Conservation (phyloP, 78 protist genomes). For the Guillardia theta region DNA sequence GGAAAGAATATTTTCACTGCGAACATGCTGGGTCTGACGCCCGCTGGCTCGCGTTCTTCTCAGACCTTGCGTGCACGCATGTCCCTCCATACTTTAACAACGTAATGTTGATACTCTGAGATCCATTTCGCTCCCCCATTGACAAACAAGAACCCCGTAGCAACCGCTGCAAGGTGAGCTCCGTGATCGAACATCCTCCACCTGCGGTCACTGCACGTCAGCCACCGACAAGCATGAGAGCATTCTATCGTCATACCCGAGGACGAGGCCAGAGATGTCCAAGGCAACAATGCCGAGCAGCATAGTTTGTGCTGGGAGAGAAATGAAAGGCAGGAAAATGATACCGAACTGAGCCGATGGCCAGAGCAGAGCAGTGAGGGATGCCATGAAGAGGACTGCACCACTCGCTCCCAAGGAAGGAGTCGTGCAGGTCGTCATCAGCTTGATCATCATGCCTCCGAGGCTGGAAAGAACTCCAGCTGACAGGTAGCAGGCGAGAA, state of each 20-base stretch:
- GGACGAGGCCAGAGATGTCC: background rate
- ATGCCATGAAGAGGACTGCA: background rate
- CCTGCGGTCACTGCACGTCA: background rate
- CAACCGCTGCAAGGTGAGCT: background rate
- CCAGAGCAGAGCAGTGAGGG: background rate
- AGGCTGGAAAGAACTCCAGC: background rate
- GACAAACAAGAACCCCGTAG: background rate
- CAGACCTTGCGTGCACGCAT: too few species aligned
- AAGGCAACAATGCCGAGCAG: background rate
- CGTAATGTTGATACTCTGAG: too few species aligned
- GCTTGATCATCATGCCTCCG: background rate
- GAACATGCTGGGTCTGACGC: too few species aligned
- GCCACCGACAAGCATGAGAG: background rate
- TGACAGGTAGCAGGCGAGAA: background rate
- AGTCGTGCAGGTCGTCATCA: background rate
- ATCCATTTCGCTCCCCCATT: too few species aligned
- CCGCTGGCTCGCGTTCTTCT: too few species aligned
- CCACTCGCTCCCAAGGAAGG: background rate
- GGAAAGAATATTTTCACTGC: too few species aligned
- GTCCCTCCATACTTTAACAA: too few species aligned
- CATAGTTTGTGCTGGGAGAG: background rate
- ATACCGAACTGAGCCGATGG: background rate
- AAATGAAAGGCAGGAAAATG: background rate
- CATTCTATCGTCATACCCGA: background rate
- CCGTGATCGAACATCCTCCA: background rate